These are phyloP conservation scores for Solanum phureja DNA, from an alignment of 257 asterid species.

Conservation along the genomic window DNA sequence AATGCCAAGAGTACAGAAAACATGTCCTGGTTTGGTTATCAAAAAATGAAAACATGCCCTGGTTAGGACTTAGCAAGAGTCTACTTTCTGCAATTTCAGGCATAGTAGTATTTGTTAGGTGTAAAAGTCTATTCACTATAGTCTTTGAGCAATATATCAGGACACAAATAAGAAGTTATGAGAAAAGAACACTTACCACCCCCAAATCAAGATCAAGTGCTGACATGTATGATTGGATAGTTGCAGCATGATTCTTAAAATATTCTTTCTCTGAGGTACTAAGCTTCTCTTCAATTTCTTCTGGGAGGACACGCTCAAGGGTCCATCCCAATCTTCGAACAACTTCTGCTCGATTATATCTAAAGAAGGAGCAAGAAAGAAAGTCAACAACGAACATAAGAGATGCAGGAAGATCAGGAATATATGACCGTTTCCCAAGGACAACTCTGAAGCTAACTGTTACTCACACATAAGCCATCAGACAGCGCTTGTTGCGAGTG, in stretches of 20 bases:
- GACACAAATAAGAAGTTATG: neutral
- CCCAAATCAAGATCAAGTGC: slow-evolving; percentile 66
- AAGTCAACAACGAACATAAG: neutral
- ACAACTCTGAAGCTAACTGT: neutral
- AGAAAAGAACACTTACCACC: slow-evolving; percentile 46
- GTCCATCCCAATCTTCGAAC: slow-evolving; percentile 72
- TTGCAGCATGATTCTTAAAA: slow-evolving; percentile 60
- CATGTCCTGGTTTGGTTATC: neutral
- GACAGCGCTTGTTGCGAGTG: slow-evolving; percentile 85
- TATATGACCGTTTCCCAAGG: neutral
- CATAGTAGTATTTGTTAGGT: neutral
- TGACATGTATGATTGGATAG: slow-evolving; percentile 54
- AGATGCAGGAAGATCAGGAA: neutral
- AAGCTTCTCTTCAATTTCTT: slow-evolving; percentile 75
- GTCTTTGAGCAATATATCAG: neutral
- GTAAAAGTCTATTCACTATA: neutral
- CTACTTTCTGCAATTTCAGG: neutral
- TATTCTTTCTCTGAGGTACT: slow-evolving; percentile 56
- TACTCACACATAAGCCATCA: slow-evolving; percentile 85
- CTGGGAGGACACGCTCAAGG: slow-evolving; percentile 70
- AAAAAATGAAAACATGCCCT: neutral
- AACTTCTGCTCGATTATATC: slow-evolving; percentile 79
- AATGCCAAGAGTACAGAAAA: neutral
- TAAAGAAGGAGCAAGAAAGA: slow-evolving; percentile 7
- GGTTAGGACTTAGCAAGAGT: neutral